A percentile compares a stretch with the other conserved stretches of the same genome.
phyloP scores from a whole-genome alignment of 2,329 filamentous ascomycete species.

The Fusarium annulatum region DNA sequence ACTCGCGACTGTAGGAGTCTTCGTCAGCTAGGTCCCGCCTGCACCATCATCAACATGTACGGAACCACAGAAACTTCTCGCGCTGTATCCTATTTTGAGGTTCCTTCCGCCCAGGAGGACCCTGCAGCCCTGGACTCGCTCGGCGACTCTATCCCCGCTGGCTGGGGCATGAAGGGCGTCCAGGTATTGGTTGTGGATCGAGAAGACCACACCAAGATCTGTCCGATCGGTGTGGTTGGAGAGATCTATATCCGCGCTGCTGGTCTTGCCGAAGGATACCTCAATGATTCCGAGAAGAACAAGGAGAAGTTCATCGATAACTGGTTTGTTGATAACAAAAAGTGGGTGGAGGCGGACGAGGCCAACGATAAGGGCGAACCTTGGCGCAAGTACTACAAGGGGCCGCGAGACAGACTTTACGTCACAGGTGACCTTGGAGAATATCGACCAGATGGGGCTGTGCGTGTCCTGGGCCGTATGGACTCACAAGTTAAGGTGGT shows the following conservation, averaged over 20 bases:
- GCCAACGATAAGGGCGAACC: constrained; percentile 72
- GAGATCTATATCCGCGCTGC: constrained; percentile 86
- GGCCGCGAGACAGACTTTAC: constrained; percentile 87
- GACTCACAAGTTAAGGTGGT: neutral
- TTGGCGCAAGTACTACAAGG: constrained; percentile 67
- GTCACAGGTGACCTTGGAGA: constrained; percentile 84
- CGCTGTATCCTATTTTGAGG: constrained; percentile 84
- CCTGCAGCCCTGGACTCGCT: constrained; percentile 60
- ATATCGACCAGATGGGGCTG: constrained; percentile 32
- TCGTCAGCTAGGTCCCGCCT: constrained; percentile 71
- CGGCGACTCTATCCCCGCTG: constrained; percentile 81
- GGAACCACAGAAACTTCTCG: constrained; percentile 56
- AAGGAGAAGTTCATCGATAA: constrained; percentile 82
- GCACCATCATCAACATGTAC: constrained; percentile 43
- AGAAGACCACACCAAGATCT: constrained; percentile 73
- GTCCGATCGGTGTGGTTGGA: constrained; percentile 82
- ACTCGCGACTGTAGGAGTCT: constrained; percentile 83
- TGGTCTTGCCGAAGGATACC: constrained; percentile 85
- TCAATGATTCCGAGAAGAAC: constrained; percentile 69
- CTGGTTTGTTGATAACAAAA: constrained; percentile 83
- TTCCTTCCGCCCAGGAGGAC: constrained; percentile 68
- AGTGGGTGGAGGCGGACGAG: constrained; percentile 66
- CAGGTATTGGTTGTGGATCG: constrained; percentile 87
- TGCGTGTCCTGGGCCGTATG: neutral
- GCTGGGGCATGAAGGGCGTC: constrained; percentile 87